A percentile compares a stretch with the other conserved stretches of the same genome.
These are phyloP conservation scores for Meyerozyma elateridarum DNA, from an alignment of 1,139 yeast species.

Conservation along the genomic window DNA sequence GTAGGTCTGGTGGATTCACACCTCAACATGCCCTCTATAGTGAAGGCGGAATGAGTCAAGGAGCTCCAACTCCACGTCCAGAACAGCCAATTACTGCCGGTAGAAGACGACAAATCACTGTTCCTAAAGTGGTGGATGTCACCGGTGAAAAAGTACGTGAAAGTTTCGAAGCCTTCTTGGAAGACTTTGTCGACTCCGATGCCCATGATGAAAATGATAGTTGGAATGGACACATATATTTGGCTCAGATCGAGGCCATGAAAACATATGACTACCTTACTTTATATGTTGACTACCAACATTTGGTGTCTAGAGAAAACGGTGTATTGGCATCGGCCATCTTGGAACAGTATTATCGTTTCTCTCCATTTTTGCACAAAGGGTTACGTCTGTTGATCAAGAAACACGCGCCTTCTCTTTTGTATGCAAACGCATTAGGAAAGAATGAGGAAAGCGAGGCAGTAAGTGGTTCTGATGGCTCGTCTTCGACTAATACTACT, in stretches of 20 bases:
- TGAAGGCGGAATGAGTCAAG: constrained; percentile 17
- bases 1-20: constrained; percentile 30
- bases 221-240: constrained; percentile 56
- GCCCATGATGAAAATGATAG: constrained; percentile 30
- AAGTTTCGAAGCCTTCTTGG: constrained; percentile 81
- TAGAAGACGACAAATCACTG: constrained; percentile 54
- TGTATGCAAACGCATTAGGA: constrained; percentile 44
- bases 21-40: constrained; percentile 19
- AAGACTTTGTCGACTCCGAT: constrained; percentile 48
- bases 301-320: constrained; percentile 68
- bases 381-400: constrained; percentile 74
- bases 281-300: constrained; percentile 80
- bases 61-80: constrained; percentile 18
- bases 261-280: constrained; percentile 72
- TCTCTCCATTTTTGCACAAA: constrained; percentile 74
- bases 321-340: constrained; percentile 90
- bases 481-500: constrained; percentile 21
- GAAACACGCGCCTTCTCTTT: constrained; percentile 69
- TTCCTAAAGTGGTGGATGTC: constrained; percentile 83
- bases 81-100: constrained; percentile 23
- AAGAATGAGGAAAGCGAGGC: constrained; percentile 17
- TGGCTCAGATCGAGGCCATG: constrained; percentile 81
- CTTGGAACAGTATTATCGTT: constrained; percentile 86
- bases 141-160: constrained; percentile 94
- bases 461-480: constrained; percentile 16